A percentile compares a stretch with the other conserved stretches of the same genome.
Evolutionary conservation across 805 yeast species (phyloP).

Genomic region (Candida morakotiae): DNA sequence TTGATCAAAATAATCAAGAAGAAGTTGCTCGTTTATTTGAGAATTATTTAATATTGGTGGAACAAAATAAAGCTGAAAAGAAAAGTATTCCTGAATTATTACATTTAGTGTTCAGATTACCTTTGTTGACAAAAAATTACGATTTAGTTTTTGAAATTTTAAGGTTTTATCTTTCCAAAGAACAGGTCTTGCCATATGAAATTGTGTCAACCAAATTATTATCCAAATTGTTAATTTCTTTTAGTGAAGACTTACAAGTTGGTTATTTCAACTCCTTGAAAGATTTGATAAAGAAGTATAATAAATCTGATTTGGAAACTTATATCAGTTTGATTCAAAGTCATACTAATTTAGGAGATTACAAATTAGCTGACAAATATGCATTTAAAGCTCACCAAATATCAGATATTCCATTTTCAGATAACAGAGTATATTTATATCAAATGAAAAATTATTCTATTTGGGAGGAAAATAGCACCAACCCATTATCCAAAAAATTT

Average conservation of each 20-base stretch:
- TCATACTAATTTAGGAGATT: slow-evolving; percentile 26
- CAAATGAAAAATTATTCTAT: slow-evolving; percentile 27
- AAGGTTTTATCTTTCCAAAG: not conserved
- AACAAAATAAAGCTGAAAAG: slow-evolving; percentile 10
- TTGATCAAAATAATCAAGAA: slow-evolving; percentile 30
- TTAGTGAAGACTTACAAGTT: slow-evolving; percentile 7
- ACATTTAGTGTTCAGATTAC: slow-evolving; percentile 23
- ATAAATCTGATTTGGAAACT: slow-evolving; percentile 20
- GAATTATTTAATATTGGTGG: slow-evolving; percentile 18
- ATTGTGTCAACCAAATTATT: slow-evolving; percentile 10
- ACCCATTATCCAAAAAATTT: slow-evolving; percentile 1
- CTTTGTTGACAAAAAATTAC: slow-evolving; percentile 15
- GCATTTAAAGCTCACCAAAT: slow-evolving; percentile 27
- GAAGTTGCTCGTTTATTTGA: slow-evolving; percentile 27
- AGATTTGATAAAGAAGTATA: slow-evolving; percentile 4
- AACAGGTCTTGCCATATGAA: not conserved
- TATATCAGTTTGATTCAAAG: slow-evolving; percentile 24
- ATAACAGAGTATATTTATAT: slow-evolving; percentile 20
- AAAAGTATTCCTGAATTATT: slow-evolving; percentile 19
- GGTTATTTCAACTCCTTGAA: not conserved
- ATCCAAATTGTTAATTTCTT: slow-evolving; percentile 11
- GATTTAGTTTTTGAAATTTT: slow-evolving; percentile 6
- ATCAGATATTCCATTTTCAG: slow-evolving; percentile 25
- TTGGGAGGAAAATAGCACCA: slow-evolving; percentile 20
- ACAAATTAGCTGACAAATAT: slow-evolving; percentile 28